Evolutionary conservation across 176 grass and related monocot genomes (phyloP), one percentile per base, ranked within the genome.

Genomic region (Avena insularis): DNA sequence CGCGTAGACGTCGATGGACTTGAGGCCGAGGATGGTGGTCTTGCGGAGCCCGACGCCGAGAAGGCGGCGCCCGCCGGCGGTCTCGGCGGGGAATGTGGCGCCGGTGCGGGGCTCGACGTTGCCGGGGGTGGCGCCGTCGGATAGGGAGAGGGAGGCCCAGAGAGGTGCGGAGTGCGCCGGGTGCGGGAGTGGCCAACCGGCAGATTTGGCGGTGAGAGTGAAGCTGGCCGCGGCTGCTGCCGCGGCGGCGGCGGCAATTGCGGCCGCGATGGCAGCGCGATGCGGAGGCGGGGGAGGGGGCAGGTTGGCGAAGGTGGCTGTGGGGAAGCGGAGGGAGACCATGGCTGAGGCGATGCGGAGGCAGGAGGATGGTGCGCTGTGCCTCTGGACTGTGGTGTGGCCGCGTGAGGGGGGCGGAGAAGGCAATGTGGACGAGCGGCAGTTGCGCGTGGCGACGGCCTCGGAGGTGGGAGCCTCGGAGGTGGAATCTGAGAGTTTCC

Each of bases 131-230:
- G 75, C 75, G 21, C 80, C 78, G 12, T 90, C 83, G 55, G 91
- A 68, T 15, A 98, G 76, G 75, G 94, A 97, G 23, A 94, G 62
- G 45, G 90, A 95, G n/a, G 96, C 93, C 90, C 91, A 98, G 16
- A 90, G 69, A 6, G 87, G 89, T 9, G 86, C 79, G 4, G 92
- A 59, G 9, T 58, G 61, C 45, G 33, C 13, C 5, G 51, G 79
- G 12, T 27, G 84, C 33, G 71, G 67, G 57, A 72, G 51, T 35
- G 87, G 86, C 38, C 83, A 33, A 12, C 84, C 86, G 7, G 83
- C 11, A 17, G 80, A 84, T 83, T 82, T 79, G 74, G 38, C 83
- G 69, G 79, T 80, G 53, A 94, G 67, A 19, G 93, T 74, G 40
- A 95, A 58, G 50, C 79, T 83, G 27, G 87, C 78, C 1, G 79